Percentiles rank a stretch among this genome's conserved stretches.
Evolutionary conservation across 116 monocot genomes (phyloP).

Genomic region (Dioscorea cayenensis): DNA sequence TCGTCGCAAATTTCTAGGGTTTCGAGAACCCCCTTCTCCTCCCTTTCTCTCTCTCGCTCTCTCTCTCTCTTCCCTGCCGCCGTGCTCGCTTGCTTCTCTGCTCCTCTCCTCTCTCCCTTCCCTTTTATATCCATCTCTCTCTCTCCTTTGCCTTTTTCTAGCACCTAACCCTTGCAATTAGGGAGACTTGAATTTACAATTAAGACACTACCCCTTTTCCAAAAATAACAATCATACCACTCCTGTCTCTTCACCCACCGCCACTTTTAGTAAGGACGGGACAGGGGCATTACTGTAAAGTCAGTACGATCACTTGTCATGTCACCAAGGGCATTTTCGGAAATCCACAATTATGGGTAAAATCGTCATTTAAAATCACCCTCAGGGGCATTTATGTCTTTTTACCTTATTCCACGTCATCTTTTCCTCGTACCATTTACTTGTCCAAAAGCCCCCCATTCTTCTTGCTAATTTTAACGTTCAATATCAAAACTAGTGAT

Average conservation of each 20-base stretch:
- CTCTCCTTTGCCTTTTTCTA: neutral
- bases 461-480: neutral
- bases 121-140: neutral
- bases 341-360: neutral
- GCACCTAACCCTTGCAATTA: neutral
- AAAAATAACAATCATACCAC: neutral
- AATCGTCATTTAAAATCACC: neutral
- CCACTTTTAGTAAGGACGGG: neutral
- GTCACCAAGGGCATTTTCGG: neutral
- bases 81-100: conserved; percentile 2
- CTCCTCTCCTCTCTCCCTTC: neutral
- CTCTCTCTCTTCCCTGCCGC: neutral
- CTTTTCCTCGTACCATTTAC: conserved; percentile 4
- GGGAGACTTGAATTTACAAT: neutral
- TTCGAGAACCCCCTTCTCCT: neutral
- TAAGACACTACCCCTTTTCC: neutral
- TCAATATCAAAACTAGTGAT: neutral
- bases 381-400: neutral
- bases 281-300: neutral
- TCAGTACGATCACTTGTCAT: neutral
- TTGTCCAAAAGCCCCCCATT: neutral
- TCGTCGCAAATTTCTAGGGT: neutral
- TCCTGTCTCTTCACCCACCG: neutral
- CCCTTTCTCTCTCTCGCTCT: neutral
- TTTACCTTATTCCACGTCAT: neutral